Base-by-base conservation (phyloP, 345 rosid genomes). In the Gossypium herbaceum region DNA sequence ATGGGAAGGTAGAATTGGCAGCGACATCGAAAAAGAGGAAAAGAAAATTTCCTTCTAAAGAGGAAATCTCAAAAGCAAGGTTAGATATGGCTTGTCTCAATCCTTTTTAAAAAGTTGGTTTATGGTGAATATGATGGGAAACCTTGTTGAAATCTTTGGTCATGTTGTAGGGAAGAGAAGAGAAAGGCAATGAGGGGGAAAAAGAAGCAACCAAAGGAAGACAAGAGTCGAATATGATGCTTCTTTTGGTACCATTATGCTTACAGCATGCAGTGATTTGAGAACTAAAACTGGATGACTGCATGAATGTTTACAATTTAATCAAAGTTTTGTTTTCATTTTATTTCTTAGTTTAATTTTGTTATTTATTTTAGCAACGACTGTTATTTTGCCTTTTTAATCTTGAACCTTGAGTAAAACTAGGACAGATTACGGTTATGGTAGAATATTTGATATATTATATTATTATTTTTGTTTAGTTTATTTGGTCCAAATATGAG, bases 41-140 rank as follows among this genome's bases (percentile, higher is more conserved):
- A 84, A 81, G 84, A 74, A 86, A 83, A 78, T 84, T 86, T 47
- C 90, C 84, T 17, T 58, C 86, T 6, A 81, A 79, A 72, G 88
- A 71, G 72, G 98, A 90, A 75, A 84, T 91, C 64, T 78, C 91
- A 43, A 85, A 84, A 86, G 77, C 78, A 74, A 91, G 98, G 98
- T 91, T 34, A 34, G 41, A 83, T 70, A 41, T 15, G 2, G 6
- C 19, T 20, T 51, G 43, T 74, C 47, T 20, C 17, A 10, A 12
- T 12, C 19, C 25, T 43, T n/a, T 56, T 24, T n/a, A 4, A 20
- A 70, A 19, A 44, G 12, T 48, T 54, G 20, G 45, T 70, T 74
- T 54, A 15, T 3, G 27, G 45, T 29, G 25, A 73, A n/a, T 4
- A 34, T 1, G 39, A 72, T 34, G 15, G 57, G 29, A 54, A 29